Base-by-base conservation (phyloP, 2,329 filamentous ascomycete species). In the Decorospora gaudefroyi region DNA sequence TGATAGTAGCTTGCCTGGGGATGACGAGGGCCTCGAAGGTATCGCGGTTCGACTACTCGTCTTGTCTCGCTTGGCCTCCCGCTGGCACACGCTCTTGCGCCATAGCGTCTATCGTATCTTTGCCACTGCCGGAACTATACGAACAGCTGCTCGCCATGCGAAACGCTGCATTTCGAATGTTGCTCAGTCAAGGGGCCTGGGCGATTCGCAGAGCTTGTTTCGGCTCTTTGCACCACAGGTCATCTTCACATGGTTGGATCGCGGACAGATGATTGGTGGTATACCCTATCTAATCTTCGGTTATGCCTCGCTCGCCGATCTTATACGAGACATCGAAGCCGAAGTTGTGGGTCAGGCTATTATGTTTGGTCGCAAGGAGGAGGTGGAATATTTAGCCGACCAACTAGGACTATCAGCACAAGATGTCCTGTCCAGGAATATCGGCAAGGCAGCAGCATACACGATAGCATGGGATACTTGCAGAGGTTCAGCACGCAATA, bases 41-140 rank as follows among this genome's bases (percentile, higher is more conserved):
- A 92, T 97, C 55, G 88, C 90, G 0, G 81, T 95, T 52, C 85
- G 93, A 4, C 74, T 97, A 2, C 81, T 88, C 50, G 82, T 89
- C 6, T 74, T 97, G 8, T 82, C 87, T 1, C 83, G 84, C 42
- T 74, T 99, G 45, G 93, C 88, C 16, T 88, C 89, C 19, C 74
- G 77, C 36, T 97, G 92, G 88, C 85, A 90, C 46, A 95, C 91
- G 0, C 77, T 97, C 13, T 78, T 96, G 29, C 85, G 91, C 37
- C 84, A 87, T 53, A 90, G 90, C 54, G 87, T 95, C 12, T 99
- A 96, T 67, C 87, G 93, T 67, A 90, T 97, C 15, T 96, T 97
- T 58, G 93, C 97, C 67, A 90, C 87, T 0, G 88, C 91, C 1
- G 89, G 87, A 1, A 83, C 84, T 43, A 82, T 95, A 10, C 72